A percentile compares a stretch with the other conserved stretches of the same genome.
These are phyloP conservation scores for Musa schizocarpa DNA, from an alignment of 176 grass and related monocot genomes.

Conservation along the genomic window DNA sequence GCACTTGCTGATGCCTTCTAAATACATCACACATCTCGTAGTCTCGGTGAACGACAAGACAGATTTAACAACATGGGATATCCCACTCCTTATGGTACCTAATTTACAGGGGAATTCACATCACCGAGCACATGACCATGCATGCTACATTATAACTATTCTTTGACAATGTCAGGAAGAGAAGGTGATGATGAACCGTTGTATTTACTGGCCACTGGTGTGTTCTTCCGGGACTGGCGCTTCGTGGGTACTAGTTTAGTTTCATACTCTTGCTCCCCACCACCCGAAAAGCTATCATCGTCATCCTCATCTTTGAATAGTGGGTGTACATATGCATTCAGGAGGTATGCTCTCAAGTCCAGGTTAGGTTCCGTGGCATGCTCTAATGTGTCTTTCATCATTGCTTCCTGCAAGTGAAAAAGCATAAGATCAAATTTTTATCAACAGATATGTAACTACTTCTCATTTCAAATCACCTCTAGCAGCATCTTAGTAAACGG, in stretches of 20 bases:
- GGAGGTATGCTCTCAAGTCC: neutral
- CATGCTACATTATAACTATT: too few species aligned
- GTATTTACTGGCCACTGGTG: slow-evolving; percentile 5
- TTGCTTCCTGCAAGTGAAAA: slow-evolving; percentile 4
- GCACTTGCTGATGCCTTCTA: too few species aligned
- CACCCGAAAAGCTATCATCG: neutral
- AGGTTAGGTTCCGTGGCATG: neutral
- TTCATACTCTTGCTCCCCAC: neutral
- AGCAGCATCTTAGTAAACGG: too few species aligned
- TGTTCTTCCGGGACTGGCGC: slow-evolving; percentile 7
- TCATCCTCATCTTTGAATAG: neutral
- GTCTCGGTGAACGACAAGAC: too few species aligned
- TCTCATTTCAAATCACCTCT: too few species aligned
- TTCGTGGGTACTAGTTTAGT: slow-evolving; percentile 7
- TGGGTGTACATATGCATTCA: neutral
- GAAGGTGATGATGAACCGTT: slow-evolving; percentile 12
- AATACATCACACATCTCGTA: too few species aligned
- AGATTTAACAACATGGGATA: too few species aligned
- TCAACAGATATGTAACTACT: neutral
- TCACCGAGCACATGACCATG: too few species aligned
- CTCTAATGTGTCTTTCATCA: slow-evolving; percentile 22
- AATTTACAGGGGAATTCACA: too few species aligned
- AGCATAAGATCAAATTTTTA: neutral
- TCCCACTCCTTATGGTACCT: too few species aligned
- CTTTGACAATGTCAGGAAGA: neutral